phyloP scores from a whole-genome alignment of 352 stramenopile species.

The Globisporangium heterothallicum region DNA sequence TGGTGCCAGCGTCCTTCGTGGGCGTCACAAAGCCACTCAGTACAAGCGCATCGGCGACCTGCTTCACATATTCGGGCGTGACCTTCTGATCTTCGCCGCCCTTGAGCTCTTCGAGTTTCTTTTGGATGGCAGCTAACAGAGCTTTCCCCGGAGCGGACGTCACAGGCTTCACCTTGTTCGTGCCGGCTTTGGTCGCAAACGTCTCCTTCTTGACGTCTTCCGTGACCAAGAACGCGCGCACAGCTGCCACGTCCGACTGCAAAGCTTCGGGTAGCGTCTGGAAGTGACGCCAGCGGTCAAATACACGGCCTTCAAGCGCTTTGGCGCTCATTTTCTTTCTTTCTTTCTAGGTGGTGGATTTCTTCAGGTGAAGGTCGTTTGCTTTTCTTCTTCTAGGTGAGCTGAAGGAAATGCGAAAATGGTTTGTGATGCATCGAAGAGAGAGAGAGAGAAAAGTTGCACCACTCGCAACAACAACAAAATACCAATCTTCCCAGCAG shows the following conservation, averaged over 20 bases:
- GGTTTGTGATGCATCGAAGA: no score
- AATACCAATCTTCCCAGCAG: no score
- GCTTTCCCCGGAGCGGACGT: conserved; percentile 13
- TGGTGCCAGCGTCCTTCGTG: neutral
- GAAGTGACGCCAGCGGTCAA: neutral
- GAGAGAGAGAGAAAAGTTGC: no score
- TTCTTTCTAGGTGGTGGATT: no score
- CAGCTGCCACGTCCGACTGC: neutral
- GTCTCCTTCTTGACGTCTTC: neutral
- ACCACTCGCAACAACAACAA: no score
- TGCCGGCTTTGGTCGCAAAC: neutral
- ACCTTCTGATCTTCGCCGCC: conserved; percentile 1
- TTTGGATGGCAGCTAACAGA: conserved; percentile 18
- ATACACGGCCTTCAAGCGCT: conserved; percentile 5
- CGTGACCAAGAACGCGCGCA: neutral
- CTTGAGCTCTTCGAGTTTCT: neutral
- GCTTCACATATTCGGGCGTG: neutral
- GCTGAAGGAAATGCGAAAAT: no score
- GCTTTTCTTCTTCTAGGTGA: no score
- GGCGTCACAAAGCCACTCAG: conserved; percentile 7
- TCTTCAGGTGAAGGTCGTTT: no score
- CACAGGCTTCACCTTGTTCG: neutral
- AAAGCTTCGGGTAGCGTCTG: neutral
- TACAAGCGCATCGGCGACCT: conserved; percentile 8
- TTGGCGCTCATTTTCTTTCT: neutral